Evolutionary conservation across 2,329 filamentous ascomycete genomes (phyloP), one percentile per base, ranked within the genome.

Genomic region (Diaporthe batatas): DNA sequence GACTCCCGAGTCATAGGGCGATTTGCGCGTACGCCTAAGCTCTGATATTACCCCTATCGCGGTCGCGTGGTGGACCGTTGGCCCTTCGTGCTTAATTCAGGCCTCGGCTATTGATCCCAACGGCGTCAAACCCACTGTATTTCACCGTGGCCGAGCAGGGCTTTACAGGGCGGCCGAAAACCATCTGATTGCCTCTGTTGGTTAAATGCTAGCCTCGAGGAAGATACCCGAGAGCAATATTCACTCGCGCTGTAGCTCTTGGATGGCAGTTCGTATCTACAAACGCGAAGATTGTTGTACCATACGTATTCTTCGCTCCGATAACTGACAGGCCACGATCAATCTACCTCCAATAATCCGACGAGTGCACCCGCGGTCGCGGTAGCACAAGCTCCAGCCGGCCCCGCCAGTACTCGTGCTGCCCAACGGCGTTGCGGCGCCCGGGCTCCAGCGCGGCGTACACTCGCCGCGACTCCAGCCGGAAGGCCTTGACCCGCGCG

Each of bases 381-480:
- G 70, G 70, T 49, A 71, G 5, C 7, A 75, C 71, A 6, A 85
- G 80, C 76, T 85, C 81, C 32, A 86, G 74, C 65, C 64, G 78
- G 0, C 84, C 84, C 8, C 76, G 78, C 82, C 83, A 86, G 72
- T 84, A 82, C 36, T 76, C 78, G 73, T 84, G 81, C 75, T 84
- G 81, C 75, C 32, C 77, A 21, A 44, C 71, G 42, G 68, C 64
- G 49, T n/a, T 49, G 73, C n/a, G 74, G 71, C 67, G 72, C 16
- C 23, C 55, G 10, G 44, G 34, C 71, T 72, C 70, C 18, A 76
- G 71, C 25, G 70, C 58, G 6, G 74, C 71, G 54, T 81, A 80
- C 44, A 75, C 79, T n/a, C 76, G 77, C 62, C 79, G 81, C 1
- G 82, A 82, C 23, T 75, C 59, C 5, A 76, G 71, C 1, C 86